These are phyloP conservation scores for Cystobasidium sp. DNA, from an alignment of 1,284 basidiomycete species.

Conservation along the genomic window DNA sequence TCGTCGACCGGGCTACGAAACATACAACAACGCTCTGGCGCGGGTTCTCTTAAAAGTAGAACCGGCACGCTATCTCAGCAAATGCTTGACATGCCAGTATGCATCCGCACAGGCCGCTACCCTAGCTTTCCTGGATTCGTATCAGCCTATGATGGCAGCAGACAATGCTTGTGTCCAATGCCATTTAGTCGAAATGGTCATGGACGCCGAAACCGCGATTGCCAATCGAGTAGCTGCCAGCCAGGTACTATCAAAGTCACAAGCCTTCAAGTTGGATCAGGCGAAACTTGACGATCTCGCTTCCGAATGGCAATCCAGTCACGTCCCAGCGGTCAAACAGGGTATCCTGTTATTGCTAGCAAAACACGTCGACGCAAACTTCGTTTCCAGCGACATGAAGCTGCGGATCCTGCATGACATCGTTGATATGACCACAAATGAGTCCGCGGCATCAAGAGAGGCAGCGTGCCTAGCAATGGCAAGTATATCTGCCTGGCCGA, in stretches of 20 bases:
- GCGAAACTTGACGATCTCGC: neutral
- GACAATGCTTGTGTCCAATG: neutral
- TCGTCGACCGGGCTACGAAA: neutral
- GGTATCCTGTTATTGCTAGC: constrained; percentile 13
- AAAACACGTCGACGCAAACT: neutral
- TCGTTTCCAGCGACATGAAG: neutral
- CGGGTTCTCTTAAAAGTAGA: neutral
- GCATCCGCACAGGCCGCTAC: constrained; percentile 1
- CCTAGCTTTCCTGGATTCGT: neutral
- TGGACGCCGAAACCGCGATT: neutral
- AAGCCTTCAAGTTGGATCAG: neutral
- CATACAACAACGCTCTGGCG: neutral
- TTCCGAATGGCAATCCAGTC: neutral
- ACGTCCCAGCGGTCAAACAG: constrained; percentile 8
- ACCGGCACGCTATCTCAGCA: constrained; percentile 1
- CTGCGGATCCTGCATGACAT: neutral
- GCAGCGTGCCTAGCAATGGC: neutral
- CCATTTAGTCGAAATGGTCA: neutral
- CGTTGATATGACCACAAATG: neutral
- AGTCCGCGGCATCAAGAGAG: constrained; percentile 3
- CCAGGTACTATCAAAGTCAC: neutral
- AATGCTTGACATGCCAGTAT: neutral
- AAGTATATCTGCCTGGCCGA: neutral
- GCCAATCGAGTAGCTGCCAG: neutral
- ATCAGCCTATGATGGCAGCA: neutral